Conservation (phyloP, 169 alveolate genomes). For the Prorocentrum cordatum region DNA sequence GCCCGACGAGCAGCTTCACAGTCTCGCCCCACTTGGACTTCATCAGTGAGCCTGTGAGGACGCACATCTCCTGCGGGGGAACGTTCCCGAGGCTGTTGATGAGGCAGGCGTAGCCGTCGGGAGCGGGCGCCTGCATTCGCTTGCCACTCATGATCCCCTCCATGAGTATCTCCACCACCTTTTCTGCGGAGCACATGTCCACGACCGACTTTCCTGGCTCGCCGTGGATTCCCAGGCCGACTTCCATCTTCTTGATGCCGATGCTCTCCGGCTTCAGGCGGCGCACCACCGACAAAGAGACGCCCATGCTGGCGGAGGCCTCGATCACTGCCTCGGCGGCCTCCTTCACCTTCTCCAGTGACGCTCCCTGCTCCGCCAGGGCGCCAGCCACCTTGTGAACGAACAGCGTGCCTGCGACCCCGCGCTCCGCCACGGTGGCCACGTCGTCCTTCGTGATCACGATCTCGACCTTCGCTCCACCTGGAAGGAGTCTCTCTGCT, state of each 20-base stretch:
- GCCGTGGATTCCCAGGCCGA: slow-evolving; percentile 59
- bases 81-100: background rate
- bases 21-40: slow-evolving; percentile 23
- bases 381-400: slow-evolving; percentile 18
- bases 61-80: slow-evolving; percentile 5
- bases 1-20: slow-evolving; percentile 46
- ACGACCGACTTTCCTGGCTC: slow-evolving; percentile 12
- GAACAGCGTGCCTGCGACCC: slow-evolving; percentile 36
- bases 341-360: background rate
- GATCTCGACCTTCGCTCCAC: slow-evolving; percentile 49
- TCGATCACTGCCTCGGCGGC: background rate
- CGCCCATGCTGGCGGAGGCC: background rate
- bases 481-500: background rate
- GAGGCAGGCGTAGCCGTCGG: background rate
- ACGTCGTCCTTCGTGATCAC: slow-evolving; percentile 59
- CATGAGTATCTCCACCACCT: slow-evolving; percentile 6
- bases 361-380: background rate
- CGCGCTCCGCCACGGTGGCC: slow-evolving; percentile 48
- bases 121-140: background rate
- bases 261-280: slow-evolving; percentile 28
- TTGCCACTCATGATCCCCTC: slow-evolving; percentile 9
- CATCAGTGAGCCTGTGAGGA: no score
- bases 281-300: slow-evolving; percentile 43
- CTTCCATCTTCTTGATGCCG: slow-evolving; percentile 12
- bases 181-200: background rate